Percentiles rank a stretch among this genome's conserved stretches.
These are phyloP conservation scores for Macroventuria anomochaeta DNA, from an alignment of 2,329 filamentous ascomycete species.

Conservation along the genomic window DNA sequence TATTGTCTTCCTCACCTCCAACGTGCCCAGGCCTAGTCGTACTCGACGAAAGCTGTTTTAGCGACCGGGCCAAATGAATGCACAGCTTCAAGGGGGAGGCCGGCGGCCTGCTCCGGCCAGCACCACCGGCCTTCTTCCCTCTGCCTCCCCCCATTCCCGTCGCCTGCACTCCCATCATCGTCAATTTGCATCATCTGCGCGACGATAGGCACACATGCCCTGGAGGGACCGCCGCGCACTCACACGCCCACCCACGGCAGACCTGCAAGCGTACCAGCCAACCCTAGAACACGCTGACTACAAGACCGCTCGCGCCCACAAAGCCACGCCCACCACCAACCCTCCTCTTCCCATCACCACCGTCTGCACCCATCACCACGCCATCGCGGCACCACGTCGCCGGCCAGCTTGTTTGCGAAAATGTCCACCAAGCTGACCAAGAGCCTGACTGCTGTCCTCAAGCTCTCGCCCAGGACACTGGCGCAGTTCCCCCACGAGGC, in stretches of 20 bases:
- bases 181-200: slow-evolving; percentile 13
- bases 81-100: slow-evolving; percentile 16
- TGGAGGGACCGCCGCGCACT: not conserved
- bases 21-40: not conserved
- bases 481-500: slow-evolving; percentile 39
- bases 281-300: slow-evolving; percentile 20
- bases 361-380: slow-evolving; percentile 23
- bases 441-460: slow-evolving; percentile 44
- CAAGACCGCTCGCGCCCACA: slow-evolving; percentile 5
- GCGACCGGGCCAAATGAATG: slow-evolving; percentile 13
- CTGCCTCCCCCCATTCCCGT: slow-evolving; percentile 1
- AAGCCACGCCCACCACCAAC: slow-evolving; percentile 9
- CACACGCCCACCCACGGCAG: slow-evolving; percentile 4
- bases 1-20: slow-evolving; percentile 2
- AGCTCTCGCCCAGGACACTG: slow-evolving; percentile 41
- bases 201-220: slow-evolving; percentile 6
- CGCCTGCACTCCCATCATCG: slow-evolving; percentile 8
- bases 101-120: slow-evolving; percentile 9
- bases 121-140: slow-evolving; percentile 10
- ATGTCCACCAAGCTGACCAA: slow-evolving; percentile 45
- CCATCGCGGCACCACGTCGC: slow-evolving; percentile 30
- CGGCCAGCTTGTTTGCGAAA: slow-evolving; percentile 32
- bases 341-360: slow-evolving; percentile 14
- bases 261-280: slow-evolving; percentile 17
- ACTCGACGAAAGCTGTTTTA: slow-evolving; percentile 13